Evolutionary conservation across 2,329 filamentous ascomycete species (phyloP).

Genomic region (Aspergillus arachidicola): DNA sequence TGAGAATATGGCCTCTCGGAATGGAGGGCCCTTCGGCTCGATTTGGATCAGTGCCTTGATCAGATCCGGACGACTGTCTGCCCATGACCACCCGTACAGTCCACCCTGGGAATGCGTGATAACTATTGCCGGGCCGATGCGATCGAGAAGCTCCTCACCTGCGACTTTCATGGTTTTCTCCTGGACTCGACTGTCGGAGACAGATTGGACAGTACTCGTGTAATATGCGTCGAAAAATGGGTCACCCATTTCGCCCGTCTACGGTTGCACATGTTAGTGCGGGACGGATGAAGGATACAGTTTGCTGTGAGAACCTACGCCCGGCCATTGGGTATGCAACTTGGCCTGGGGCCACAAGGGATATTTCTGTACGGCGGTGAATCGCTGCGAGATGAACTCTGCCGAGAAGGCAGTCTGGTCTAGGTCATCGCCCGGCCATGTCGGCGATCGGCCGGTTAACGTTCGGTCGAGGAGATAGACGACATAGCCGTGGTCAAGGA

Average conservation of each 20-base stretch:
- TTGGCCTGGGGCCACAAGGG: slow-evolving; percentile 37
- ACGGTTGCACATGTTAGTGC: neutral
- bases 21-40: slow-evolving; percentile 56
- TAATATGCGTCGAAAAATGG: slow-evolving; percentile 31
- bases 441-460: slow-evolving; percentile 37
- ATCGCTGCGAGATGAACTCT: slow-evolving; percentile 29
- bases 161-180: slow-evolving; percentile 20
- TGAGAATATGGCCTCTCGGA: slow-evolving; percentile 17
- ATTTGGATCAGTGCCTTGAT: slow-evolving; percentile 55
- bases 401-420: slow-evolving; percentile 19
- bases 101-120: slow-evolving; percentile 56
- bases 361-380: slow-evolving; percentile 36
- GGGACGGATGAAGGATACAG: neutral
- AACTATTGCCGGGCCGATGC: slow-evolving; percentile 25
- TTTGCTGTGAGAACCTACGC: slow-evolving; percentile 13
- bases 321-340: slow-evolving; percentile 45
- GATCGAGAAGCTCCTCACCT: slow-evolving; percentile 25
- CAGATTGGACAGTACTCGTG: slow-evolving; percentile 19
- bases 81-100: slow-evolving; percentile 47
- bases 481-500: slow-evolving; percentile 48
- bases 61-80: slow-evolving; percentile 51
- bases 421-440: slow-evolving; percentile 23
- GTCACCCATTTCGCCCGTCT: slow-evolving; percentile 32
- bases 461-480: slow-evolving; percentile 49
- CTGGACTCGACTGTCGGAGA: slow-evolving; percentile 16